Percentiles rank a stretch among this genome's conserved stretches.
These are phyloP conservation scores for Daedaleopsis nitida DNA, from an alignment of 768 basidiomycete species.

Conservation along the genomic window DNA sequence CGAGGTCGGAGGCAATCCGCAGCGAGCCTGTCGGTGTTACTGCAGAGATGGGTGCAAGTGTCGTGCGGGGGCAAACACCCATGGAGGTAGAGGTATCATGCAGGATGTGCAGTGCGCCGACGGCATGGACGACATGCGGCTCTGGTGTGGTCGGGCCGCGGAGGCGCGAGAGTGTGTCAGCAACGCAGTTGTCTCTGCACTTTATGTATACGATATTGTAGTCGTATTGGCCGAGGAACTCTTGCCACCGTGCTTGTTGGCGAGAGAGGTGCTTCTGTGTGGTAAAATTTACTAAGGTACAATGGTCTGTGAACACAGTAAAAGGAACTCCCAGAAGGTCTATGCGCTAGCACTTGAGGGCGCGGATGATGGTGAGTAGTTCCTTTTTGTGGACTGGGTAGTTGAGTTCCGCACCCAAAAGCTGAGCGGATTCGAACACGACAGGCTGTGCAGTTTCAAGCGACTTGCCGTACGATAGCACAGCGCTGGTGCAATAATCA, in stretches of 20 bases:
- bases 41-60: too few species aligned
- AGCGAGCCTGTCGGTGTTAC: too few species aligned
- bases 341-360: conserved; percentile 26
- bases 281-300: conserved; percentile 36
- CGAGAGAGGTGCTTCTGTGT: conserved; percentile 35
- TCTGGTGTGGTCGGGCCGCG: too few species aligned
- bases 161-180: conserved; percentile 36
- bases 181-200: conserved; percentile 42
- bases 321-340: conserved; percentile 28
- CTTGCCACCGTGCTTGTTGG: conserved; percentile 35
- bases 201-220: conserved; percentile 37
- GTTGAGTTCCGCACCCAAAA: conserved; percentile 35
- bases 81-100: too few species aligned
- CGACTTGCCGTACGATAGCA: conserved; percentile 33
- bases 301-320: conserved; percentile 39
- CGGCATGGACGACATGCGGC: too few species aligned
- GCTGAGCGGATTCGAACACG: conserved; percentile 29
- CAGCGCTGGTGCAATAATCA: conserved; percentile 32
- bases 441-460: conserved; percentile 36
- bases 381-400: conserved; percentile 36
- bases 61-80: too few species aligned
- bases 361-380: conserved; percentile 38
- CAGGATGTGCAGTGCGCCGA: too few species aligned
- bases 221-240: conserved; percentile 42
- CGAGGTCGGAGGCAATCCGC: too few species aligned